These are phyloP conservation scores for Fusarium metavorans DNA, from an alignment of 2,329 filamentous ascomycete genomes.

Conservation along the genomic window DNA sequence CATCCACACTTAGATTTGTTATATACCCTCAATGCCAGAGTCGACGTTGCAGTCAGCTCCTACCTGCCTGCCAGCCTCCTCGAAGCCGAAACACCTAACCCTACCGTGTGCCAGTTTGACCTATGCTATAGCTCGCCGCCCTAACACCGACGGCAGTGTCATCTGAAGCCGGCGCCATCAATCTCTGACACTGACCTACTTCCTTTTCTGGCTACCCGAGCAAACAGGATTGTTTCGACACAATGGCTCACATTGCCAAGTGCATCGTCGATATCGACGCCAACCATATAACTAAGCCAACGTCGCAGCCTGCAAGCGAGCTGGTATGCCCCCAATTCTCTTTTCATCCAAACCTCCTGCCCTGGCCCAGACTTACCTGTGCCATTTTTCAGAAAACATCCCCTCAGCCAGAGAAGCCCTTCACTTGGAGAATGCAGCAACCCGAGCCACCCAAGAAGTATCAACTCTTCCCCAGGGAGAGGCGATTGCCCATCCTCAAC, in stretches of 20 bases:
- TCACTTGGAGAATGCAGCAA: conserved; percentile 70
- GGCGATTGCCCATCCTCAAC: conserved; percentile 56
- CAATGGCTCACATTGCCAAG: conserved; percentile 73
- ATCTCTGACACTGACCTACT: conserved; percentile 43
- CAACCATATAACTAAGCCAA: conserved; percentile 64
- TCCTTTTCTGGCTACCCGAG: conserved; percentile 36
- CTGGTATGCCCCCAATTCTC: conserved; percentile 52
- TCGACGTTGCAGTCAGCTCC: conserved; percentile 31
- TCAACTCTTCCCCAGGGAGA: conserved; percentile 70
- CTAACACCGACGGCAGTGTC: conserved; percentile 35
- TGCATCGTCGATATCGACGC: conserved; percentile 65
- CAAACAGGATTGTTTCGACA: conserved; percentile 40
- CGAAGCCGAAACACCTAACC: conserved; percentile 44
- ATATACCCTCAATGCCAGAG: conserved; percentile 44
- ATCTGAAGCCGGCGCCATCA: conserved; percentile 37
- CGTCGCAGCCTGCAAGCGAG: conserved; percentile 59
- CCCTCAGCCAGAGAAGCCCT: conserved; percentile 61
- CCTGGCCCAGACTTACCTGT: conserved; percentile 30
- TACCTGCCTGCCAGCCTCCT: conserved; percentile 29
- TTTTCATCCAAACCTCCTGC: conserved; percentile 17
- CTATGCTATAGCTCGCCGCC: conserved; percentile 37
- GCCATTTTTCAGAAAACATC: conserved; percentile 36
- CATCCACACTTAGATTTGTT: conserved; percentile 41
- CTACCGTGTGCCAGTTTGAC: conserved; percentile 32
- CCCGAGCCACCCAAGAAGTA: conserved; percentile 66